Evolutionary conservation across 441 rosid species (phyloP).

Genomic region (Raphanus hybrid): DNA sequence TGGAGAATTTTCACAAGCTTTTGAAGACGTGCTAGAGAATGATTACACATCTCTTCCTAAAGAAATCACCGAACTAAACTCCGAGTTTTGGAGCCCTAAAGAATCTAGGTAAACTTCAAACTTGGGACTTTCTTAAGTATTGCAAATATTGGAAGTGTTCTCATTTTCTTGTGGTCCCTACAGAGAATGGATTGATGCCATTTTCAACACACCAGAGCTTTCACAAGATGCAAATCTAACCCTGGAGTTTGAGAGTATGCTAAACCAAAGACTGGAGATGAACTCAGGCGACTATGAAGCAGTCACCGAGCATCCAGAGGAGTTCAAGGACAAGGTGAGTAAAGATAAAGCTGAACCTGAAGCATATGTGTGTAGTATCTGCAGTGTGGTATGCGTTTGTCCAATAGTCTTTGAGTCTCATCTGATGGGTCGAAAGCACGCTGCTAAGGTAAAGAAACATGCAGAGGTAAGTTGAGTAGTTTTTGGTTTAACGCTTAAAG

Average conservation of each 20-base stretch:
- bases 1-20: not conserved
- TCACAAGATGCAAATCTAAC: slow-evolving; percentile 44
- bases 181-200: slow-evolving; percentile 46
- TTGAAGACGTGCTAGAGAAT: not conserved
- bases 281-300: not conserved
- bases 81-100: slow-evolving; percentile 31
- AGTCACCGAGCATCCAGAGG: not conserved
- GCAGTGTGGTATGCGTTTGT: slow-evolving; percentile 14
- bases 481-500: not conserved
- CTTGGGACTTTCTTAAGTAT: not conserved
- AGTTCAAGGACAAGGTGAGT: not conserved
- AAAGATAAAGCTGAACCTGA: slow-evolving; percentile 8
- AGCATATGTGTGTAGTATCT: slow-evolving; percentile 17
- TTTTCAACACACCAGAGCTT: slow-evolving; percentile 45
- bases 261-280: not conserved
- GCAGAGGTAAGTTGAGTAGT: slow-evolving; percentile 10
- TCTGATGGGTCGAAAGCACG: not conserved
- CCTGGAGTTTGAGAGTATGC: slow-evolving; percentile 40
- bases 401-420: slow-evolving; percentile 44
- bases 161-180: not conserved
- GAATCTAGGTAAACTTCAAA: slow-evolving; percentile 43
- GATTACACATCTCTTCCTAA: not conserved
- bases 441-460: slow-evolving; percentile 7
- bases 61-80: slow-evolving; percentile 36
- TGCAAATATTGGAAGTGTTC: too few relatives aligned